These are phyloP conservation scores for Xylariaceae sp. DNA, from an alignment of 2,329 filamentous ascomycete genomes.

Conservation along the genomic window DNA sequence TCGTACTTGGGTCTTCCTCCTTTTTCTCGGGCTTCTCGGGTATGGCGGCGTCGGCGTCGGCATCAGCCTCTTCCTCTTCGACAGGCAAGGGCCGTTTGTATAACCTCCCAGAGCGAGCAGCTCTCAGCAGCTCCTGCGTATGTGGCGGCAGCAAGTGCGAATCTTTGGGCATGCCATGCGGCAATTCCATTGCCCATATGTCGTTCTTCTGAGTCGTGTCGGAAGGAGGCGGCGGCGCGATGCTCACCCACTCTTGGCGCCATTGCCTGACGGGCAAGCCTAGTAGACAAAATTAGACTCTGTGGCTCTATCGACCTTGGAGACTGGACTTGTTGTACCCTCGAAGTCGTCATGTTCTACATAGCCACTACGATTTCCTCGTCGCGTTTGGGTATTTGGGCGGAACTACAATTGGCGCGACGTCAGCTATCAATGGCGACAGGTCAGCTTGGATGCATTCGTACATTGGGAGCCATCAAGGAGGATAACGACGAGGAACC, in stretches of 20 bases:
- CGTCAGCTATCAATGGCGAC: constrained; percentile 7
- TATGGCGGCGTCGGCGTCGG: constrained; percentile 48
- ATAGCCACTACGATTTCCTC: constrained; percentile 58
- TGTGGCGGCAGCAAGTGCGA: constrained; percentile 75
- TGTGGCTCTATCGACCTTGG: neutral
- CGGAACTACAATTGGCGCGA: constrained; percentile 27
- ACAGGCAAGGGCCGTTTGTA: constrained; percentile 70
- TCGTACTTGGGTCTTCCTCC: constrained; percentile 60
- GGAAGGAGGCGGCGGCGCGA: constrained; percentile 66
- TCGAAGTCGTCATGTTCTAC: constrained; percentile 66
- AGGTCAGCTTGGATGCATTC: neutral
- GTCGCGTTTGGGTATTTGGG: constrained; percentile 51
- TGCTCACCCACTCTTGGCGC: constrained; percentile 70
- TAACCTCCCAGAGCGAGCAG: constrained; percentile 74
- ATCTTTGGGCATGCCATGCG: constrained; percentile 83
- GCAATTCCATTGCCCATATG: constrained; percentile 74
- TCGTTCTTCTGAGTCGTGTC: constrained; percentile 67
- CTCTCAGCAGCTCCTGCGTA: constrained; percentile 80
- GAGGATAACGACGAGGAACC: constrained; percentile 2
- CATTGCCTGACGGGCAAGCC: constrained; percentile 91
- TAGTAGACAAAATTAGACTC: constrained; percentile 34
- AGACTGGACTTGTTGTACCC: constrained; percentile 40
- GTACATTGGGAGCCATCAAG: constrained; percentile 34
- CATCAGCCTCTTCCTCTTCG: constrained; percentile 62
- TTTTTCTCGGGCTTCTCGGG: constrained; percentile 61